Evolutionary conservation across 306 rosid species (phyloP).

Genomic region (Sophora flavescens): DNA sequence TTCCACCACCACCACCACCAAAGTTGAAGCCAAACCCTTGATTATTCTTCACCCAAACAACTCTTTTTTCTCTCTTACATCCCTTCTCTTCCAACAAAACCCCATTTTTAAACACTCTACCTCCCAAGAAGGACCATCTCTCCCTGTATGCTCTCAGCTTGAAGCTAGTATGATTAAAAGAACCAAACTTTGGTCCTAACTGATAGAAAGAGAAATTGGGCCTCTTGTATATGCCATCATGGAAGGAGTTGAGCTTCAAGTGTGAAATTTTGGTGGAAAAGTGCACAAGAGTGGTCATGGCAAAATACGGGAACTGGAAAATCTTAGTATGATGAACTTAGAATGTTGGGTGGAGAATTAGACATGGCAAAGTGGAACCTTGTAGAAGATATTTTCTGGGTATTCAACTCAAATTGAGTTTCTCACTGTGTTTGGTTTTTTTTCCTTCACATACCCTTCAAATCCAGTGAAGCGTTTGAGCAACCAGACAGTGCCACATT

Average conservation of each 20-base stretch:
- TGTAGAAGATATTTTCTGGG: constrained; percentile 22
- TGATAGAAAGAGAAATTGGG: constrained; percentile 53
- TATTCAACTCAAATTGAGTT: constrained; percentile 9
- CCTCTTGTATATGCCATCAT: constrained; percentile 46
- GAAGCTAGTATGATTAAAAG: constrained; percentile 50
- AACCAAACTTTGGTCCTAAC: constrained; percentile 48
- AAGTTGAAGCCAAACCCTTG: constrained; percentile 77
- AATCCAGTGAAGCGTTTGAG: neutral
- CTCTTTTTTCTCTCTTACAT: constrained; percentile 58
- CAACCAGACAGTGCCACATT: constrained; percentile 13
- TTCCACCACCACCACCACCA: constrained; percentile 72
- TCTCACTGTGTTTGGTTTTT: constrained; percentile 5
- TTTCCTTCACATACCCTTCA: constrained; percentile 40
- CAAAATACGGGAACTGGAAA: constrained; percentile 35
- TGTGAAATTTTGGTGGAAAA: constrained; percentile 57
- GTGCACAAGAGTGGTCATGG: constrained; percentile 63
- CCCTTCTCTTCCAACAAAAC: constrained; percentile 53
- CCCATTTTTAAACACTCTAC: constrained; percentile 45
- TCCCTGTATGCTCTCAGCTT: constrained; percentile 53
- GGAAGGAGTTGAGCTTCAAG: constrained; percentile 49
- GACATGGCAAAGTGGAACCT: constrained; percentile 39
- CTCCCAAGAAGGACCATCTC: constrained; percentile 46
- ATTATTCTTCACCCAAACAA: constrained; percentile 71
- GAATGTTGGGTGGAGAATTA: neutral
- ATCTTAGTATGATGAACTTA: constrained; percentile 28